Evolutionary conservation across 1,139 yeast genomes (phyloP).

Genomic region (Blastobotrys serpentis): DNA sequence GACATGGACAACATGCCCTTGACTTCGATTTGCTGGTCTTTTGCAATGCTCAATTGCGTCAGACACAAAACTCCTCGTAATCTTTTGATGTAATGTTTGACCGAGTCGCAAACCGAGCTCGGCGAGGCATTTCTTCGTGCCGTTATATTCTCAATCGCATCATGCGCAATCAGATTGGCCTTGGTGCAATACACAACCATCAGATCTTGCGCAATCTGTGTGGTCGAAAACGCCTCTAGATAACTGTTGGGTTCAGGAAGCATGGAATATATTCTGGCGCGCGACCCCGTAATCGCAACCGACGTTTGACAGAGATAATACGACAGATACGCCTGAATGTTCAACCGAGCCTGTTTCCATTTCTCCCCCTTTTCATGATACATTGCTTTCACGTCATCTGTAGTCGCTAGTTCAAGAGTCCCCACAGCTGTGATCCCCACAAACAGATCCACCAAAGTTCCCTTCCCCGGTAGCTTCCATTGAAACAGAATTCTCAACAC

Average conservation of each 20-base stretch:
- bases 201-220: neutral
- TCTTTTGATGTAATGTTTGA: conserved; percentile 1
- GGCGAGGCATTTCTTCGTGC: neutral
- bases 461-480: neutral
- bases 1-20: neutral
- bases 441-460: neutral
- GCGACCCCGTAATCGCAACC: neutral
- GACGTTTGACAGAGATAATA: conserved; percentile 1
- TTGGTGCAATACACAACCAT: neutral
- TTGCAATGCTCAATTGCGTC: neutral
- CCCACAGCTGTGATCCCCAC: neutral
- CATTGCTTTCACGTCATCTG: neutral
- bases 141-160: neutral
- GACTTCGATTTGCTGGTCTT: neutral
- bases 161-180: conserved; percentile 1
- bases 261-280: neutral
- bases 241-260: neutral
- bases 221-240: conserved; percentile 4
- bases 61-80: neutral
- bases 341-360: conserved; percentile 1
- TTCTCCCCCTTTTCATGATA: neutral
- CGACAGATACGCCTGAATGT: conserved; percentile 1
- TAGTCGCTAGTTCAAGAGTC: neutral
- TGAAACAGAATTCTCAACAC: neutral
- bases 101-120: neutral